Evolutionary conservation across 371 early-diverging fungal species (phyloP).

Genomic region (Apophysomyces variabilis): DNA sequence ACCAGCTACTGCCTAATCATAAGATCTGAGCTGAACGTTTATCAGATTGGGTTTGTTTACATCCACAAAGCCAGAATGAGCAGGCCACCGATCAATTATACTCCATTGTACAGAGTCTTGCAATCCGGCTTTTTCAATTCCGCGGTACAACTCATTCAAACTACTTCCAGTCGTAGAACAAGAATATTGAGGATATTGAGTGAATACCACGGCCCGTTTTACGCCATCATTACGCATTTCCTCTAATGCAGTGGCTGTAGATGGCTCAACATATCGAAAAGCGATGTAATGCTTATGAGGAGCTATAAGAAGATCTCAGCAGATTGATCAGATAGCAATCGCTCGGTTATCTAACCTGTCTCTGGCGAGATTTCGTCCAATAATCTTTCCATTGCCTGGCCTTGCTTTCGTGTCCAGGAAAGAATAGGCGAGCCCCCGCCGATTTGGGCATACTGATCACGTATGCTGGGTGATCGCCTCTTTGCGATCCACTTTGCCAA

Average conservation of each 20-base stretch:
- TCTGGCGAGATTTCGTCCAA: slow-evolving; percentile 81
- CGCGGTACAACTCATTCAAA: slow-evolving; percentile 85
- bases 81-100: slow-evolving; percentile 94
- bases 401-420: slow-evolving; percentile 90
- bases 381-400: slow-evolving; percentile 73
- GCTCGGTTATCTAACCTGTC: slow-evolving; percentile 58
- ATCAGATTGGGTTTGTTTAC: slow-evolving; percentile 30
- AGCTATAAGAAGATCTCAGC: slow-evolving; percentile 49
- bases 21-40: neutral
- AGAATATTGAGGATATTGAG: slow-evolving; percentile 96
- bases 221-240: slow-evolving; percentile 86
- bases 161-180: slow-evolving; percentile 95
- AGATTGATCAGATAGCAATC: neutral
- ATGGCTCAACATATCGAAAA: slow-evolving; percentile 91
- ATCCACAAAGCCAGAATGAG: slow-evolving; percentile 85
- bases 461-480: slow-evolving; percentile 86
- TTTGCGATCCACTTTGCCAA: slow-evolving; percentile 82
- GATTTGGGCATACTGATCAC: slow-evolving; percentile 89
- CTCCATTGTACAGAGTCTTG: slow-evolving; percentile 79
- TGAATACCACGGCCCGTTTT: slow-evolving; percentile 86
- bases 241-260: slow-evolving; percentile 73
- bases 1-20: slow-evolving; percentile 65
- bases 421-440: slow-evolving; percentile 96
- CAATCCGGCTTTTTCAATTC: slow-evolving; percentile 65
- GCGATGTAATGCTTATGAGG: slow-evolving; percentile 93